phyloP scores from a whole-genome alignment of 1,284 basidiomycete genomes.

The Gomphus bonarii region DNA sequence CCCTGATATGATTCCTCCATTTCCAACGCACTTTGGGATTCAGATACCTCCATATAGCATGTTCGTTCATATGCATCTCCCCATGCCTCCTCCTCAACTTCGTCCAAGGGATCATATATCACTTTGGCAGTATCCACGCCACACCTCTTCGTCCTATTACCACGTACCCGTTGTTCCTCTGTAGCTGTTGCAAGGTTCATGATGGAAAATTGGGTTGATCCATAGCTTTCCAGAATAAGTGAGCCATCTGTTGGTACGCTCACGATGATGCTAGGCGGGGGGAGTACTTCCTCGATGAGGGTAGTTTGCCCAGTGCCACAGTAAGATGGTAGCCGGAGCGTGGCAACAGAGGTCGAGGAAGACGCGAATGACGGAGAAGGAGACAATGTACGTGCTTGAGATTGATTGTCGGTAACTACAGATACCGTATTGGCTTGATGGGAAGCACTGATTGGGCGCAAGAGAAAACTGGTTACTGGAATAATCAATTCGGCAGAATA shows the following conservation, averaged over 20 bases:
- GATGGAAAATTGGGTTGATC: neutral
- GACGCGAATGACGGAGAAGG: neutral
- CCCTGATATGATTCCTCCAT: neutral
- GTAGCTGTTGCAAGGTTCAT: neutral
- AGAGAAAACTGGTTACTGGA: neutral
- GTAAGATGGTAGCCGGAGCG: neutral
- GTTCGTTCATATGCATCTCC: neutral
- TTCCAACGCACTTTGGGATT: neutral
- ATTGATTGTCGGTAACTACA: neutral
- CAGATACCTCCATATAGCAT: neutral
- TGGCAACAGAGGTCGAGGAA: neutral
- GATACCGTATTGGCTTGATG: neutral
- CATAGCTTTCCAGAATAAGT: neutral
- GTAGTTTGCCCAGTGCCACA: neutral
- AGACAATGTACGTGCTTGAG: neutral
- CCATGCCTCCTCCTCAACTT: slow-evolving; percentile 1
- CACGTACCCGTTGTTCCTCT: neutral
- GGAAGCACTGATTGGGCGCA: neutral
- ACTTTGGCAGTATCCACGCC: neutral
- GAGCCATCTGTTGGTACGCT: slow-evolving; percentile 1
- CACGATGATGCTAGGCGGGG: slow-evolving; percentile 1
- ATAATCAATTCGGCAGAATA: neutral
- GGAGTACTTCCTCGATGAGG: neutral
- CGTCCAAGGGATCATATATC: neutral
- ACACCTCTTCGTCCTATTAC: neutral